Base-by-base conservation (phyloP, 2,329 filamentous ascomycete species). In the Coniochaeta sp. region DNA sequence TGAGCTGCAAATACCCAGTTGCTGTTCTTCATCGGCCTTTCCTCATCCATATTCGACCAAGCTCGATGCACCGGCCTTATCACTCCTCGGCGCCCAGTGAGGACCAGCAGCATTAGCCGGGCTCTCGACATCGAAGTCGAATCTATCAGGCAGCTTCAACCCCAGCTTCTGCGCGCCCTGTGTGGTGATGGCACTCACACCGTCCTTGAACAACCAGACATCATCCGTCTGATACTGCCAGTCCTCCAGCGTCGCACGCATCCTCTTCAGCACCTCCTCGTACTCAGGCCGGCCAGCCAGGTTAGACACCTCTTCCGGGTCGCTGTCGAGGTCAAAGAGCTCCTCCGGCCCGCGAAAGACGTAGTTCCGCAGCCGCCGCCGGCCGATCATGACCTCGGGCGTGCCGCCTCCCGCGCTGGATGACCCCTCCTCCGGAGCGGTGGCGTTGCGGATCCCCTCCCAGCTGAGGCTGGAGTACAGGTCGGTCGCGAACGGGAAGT, bases 401-500 rank as follows among this genome's bases (percentile, higher is more conserved):
- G 26, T 47, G 16, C 22, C 24, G 14, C 45, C 51, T 8, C 52
- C 46, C 6, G 6, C 27, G 27, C 27, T 12, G 6, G 6, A 6
- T 30, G 6, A 12, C 12, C 27, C 27, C 27, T 30, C 27, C 12
- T 30, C 27, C 27, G 6, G 6, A 12, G 27, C 6, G 6, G 12
- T 20, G 22, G 42, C 7, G 49, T 58, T 56, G 16, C 49, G 48
- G 16, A 56, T 46, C 14, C 54, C 51, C 3, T 78, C 73, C 60
- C 67, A 77, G 0, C 67, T 65, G 7, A 75, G 57, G 1, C 63
- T 68, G 4, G 62, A 69, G 52, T 76, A 77, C 0, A 78, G 60
- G 54, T 77, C 75, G 12, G 64, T 67, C 0, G 71, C 67, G 48
- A 78, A 74, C 1, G 74, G 71, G 53, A 78, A 77, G 52, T 77